phyloP scores from a whole-genome alignment of 2,329 filamentous ascomycete genomes.

The Fusarium hainanense region DNA sequence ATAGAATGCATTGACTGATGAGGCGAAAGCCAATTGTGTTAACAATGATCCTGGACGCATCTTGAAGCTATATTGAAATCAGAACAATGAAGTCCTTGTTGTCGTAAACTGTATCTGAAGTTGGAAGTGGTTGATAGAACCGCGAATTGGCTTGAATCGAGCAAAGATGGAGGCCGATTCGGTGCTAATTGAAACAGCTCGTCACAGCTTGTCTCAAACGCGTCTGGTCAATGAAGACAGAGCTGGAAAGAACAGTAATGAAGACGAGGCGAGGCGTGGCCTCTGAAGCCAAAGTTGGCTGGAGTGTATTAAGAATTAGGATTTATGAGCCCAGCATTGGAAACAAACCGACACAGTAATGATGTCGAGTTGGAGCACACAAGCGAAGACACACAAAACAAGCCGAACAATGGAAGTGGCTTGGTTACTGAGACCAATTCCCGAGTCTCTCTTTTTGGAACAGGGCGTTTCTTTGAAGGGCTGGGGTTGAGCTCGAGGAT shows the following conservation, averaged over 20 bases:
- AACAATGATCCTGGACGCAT: slow-evolving; percentile 57
- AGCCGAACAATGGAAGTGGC: slow-evolving; percentile 32
- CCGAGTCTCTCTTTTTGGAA: slow-evolving; percentile 31
- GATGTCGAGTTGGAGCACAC: slow-evolving; percentile 30
- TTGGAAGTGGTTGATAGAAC: slow-evolving; percentile 23
- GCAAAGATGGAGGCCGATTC: slow-evolving; percentile 7
- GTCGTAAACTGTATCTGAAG: neutral
- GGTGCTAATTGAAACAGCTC: slow-evolving; percentile 25
- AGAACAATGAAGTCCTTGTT: slow-evolving; percentile 13
- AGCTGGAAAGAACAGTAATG: neutral
- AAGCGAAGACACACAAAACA: slow-evolving; percentile 35
- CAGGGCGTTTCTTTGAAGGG: slow-evolving; percentile 12
- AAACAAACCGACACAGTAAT: slow-evolving; percentile 36
- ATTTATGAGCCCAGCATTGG: slow-evolving; percentile 47
- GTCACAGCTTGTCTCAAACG: slow-evolving; percentile 41
- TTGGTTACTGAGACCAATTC: slow-evolving; percentile 34
- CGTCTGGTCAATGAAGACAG: slow-evolving; percentile 16
- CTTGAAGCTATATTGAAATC: slow-evolving; percentile 34
- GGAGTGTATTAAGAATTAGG: slow-evolving; percentile 47
- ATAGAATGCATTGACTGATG: slow-evolving; percentile 60
- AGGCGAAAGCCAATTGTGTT: slow-evolving; percentile 60
- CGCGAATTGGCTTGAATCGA: slow-evolving; percentile 9
- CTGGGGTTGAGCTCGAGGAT: slow-evolving; percentile 23
- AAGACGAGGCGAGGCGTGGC: slow-evolving; percentile 16
- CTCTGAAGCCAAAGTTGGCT: slow-evolving; percentile 30